Evolutionary conservation across 306 rosid species (phyloP), one percentile per base, ranked within the genome.

Genomic region (Spatholobus suberectus): DNA sequence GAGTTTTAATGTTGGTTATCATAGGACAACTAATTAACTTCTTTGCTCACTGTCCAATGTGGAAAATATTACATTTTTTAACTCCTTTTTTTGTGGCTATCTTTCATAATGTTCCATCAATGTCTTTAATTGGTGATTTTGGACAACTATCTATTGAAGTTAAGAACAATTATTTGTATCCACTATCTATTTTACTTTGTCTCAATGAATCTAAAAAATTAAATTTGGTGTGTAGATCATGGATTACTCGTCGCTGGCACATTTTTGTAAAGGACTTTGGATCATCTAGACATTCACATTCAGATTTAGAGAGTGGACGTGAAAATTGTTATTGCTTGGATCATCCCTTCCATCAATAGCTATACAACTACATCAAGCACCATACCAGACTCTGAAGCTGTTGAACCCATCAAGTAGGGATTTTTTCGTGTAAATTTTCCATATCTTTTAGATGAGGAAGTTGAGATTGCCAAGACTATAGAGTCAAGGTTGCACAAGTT

Each of bases 271-370:
- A 88, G 83, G 29, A 66, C 69, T 91, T 97, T 32, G 90, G 95
- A 77, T 89, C 98, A 58, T 96, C 99, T 41, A 87, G 68, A 38
- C 84, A 78, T n/a, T n/a, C n/a, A n/a, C n/a, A n/a, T 81, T 83
- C 90, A 38, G n/a, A n/a, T n/a, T n/a, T n/a, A n/a, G 88, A 75
- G 18, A 73, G 81, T 65, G 93, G 93, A 73, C 55, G 65, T 47
- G 88, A 86, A 55, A 91, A 80, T 89, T 94, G 93, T 87, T 96
- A 78, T 87, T 91, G 98, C 78, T 62, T 88, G 84, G 98, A 92
- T 79, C 98, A 96, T 71, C 89, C 89, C 32, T 93, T 96, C 85
- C 99, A 96, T 83, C 96, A 90, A 86, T 83, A 90, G 86, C 96
- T 96, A 75, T 93, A 93, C 86, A 80, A 84, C 81, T 87, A 90